phyloP scores from a whole-genome alignment of 805 yeast genomes.

The Ogataea zsoltii region DNA sequence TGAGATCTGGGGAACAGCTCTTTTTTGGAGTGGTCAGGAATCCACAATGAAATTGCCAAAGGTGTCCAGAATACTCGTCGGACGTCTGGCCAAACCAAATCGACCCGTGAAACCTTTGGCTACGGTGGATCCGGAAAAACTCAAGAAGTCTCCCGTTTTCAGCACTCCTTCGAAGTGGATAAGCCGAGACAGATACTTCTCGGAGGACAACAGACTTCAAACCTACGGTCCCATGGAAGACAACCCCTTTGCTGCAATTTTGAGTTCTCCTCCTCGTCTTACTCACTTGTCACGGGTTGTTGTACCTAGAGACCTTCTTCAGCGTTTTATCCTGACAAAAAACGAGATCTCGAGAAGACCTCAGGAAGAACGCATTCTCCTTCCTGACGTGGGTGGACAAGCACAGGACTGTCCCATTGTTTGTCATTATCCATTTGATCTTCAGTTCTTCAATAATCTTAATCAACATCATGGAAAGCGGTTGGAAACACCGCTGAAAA shows the following conservation, averaged over 20 bases:
- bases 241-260: conserved; percentile 40
- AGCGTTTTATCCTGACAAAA: conserved; percentile 32
- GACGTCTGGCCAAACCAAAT: conserved; percentile 4
- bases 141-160: conserved; percentile 23
- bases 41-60: conserved; percentile 16
- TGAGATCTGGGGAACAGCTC: too few relatives aligned
- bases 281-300: conserved; percentile 38
- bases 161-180: conserved; percentile 29
- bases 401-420: background rate
- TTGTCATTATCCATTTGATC: conserved; percentile 12
- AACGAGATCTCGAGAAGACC: conserved; percentile 11
- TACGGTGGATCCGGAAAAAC: background rate
- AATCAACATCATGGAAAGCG: background rate
- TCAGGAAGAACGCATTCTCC: conserved; percentile 9
- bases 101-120: background rate
- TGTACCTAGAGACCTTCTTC: conserved; percentile 41
- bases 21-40: too few relatives aligned
- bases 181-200: conserved; percentile 11
- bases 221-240: conserved; percentile 25
- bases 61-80: conserved; percentile 6
- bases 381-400: conserved; percentile 13
- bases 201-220: conserved; percentile 18
- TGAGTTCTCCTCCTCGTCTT: conserved; percentile 46
- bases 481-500: conserved; percentile 2
- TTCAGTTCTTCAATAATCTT: conserved; percentile 1